Evolutionary conservation across 768 basidiomycete genomes (phyloP), one percentile per base, ranked within the genome.

Genomic region (Trametes meyenii): DNA sequence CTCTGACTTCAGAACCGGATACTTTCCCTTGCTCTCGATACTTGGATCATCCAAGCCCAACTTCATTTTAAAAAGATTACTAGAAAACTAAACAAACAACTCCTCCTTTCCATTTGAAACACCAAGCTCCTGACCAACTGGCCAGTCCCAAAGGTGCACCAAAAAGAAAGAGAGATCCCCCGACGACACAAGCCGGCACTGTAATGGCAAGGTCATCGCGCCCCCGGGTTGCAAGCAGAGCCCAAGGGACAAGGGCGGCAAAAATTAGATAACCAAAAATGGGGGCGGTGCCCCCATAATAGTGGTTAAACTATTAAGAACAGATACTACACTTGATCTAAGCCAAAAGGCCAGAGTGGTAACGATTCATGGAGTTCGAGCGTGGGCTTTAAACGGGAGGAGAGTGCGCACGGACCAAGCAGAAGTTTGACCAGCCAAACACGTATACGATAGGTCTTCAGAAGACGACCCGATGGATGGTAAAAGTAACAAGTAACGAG

Each of bases 321-420:
- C 83, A 85, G 84, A 85, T 85, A 85, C 84, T 84, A 85, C 84
- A 85, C 84, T 85, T 85, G 84, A 85, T 85, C 84, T 85, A 84
- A 85, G 83, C 84, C 84, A 84, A 83, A 81, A 82, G 82, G 82
- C 82, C 82, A 78, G 78, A 78, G 78, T 78, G 78, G 78, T 78
- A 69, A 73, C 65, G 69, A 85, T 50, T 46, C 46, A 11, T 1
- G 7, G 35, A 29, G 45, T 42, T 12, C 10, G 38, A 33, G 45
- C 2, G 24, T 8, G 36, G 16, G 2, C 19, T 60, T 40, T 60
- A 60, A 54, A 60, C 51, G 7, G 13, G 7, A 5, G 7, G 36
- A 12, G 36, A 19, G 23, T 5, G 51, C 52, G 59, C 59, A 54
- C 59, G 59, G 59, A 60, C 59, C 59, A 60, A 23, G 23, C 19